These are phyloP conservation scores for Scutellaria minor DNA, from an alignment of 257 asterid species.

Conservation along the genomic window DNA sequence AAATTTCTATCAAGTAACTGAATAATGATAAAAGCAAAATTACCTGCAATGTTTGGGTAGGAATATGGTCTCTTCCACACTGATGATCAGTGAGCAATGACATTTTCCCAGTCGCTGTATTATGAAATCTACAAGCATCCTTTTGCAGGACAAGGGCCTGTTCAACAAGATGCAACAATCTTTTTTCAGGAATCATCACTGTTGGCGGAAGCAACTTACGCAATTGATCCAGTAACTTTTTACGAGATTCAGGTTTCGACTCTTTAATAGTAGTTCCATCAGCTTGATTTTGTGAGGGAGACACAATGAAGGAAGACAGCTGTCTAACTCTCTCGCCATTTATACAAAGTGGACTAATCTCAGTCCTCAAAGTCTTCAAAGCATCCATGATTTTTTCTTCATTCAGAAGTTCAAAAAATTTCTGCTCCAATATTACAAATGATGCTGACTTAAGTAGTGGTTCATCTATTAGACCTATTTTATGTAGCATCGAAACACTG, in stretches of 20 bases:
- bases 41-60: constrained; percentile 81
- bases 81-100: constrained; percentile 76
- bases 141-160: constrained; percentile 82
- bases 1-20: not conserved
- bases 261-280: constrained; percentile 43
- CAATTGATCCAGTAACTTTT: constrained; percentile 64
- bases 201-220: constrained; percentile 75
- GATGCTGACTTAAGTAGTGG: constrained; percentile 57
- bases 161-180: constrained; percentile 80
- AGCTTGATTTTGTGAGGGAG: constrained; percentile 44
- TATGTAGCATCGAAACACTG: constrained; percentile 57
- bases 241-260: constrained; percentile 51
- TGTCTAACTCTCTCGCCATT: constrained; percentile 60
- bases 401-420: constrained; percentile 64
- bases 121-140: constrained; percentile 77
- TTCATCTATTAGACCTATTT: constrained; percentile 61
- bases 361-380: constrained; percentile 69
- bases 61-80: constrained; percentile 79
- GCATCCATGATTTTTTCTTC: constrained; percentile 70
- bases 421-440: constrained; percentile 74
- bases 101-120: constrained; percentile 62
- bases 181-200: constrained; percentile 69
- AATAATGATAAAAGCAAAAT: constrained; percentile 23
- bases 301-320: constrained; percentile 60
- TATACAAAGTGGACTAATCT: constrained; percentile 62